phyloP scores from a whole-genome alignment of 192 early-diverging fungal species.

The Backusella tarrabulga region DNA sequence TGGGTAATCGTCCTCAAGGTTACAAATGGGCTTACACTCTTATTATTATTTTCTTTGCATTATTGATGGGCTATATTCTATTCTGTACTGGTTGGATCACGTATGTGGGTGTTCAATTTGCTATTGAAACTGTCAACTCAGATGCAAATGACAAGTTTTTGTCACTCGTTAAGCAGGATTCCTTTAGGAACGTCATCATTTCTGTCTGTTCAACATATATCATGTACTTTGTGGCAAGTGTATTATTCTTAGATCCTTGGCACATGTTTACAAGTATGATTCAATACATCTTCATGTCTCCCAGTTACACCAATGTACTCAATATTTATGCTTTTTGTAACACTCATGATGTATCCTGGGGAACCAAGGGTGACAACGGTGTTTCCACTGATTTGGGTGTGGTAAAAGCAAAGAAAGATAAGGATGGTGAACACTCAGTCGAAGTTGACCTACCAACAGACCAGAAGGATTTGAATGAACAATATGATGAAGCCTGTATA shows the following conservation, averaged over 20 bases:
- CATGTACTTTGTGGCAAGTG: slow-evolving; percentile 62
- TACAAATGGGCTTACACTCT: slow-evolving; percentile 70
- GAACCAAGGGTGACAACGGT: slow-evolving; percentile 76
- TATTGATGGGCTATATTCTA: slow-evolving; percentile 45
- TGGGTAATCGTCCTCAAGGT: slow-evolving; percentile 98
- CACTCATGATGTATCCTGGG: slow-evolving; percentile 86
- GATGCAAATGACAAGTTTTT: slow-evolving; percentile 28
- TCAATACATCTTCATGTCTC: slow-evolving; percentile 72
- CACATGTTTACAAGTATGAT: slow-evolving; percentile 73
- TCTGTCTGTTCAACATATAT: slow-evolving; percentile 65
- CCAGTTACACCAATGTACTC: slow-evolving; percentile 78
- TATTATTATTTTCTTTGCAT: slow-evolving; percentile 62
- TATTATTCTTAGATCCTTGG: slow-evolving; percentile 73
- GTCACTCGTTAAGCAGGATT: slow-evolving; percentile 35
- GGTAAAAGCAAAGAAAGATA: slow-evolving; percentile 49
- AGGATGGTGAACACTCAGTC: slow-evolving; percentile 44
- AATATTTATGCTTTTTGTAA: slow-evolving; percentile 85
- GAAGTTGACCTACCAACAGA: slow-evolving; percentile 56
- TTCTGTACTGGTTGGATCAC: slow-evolving; percentile 37
- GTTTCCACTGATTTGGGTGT: slow-evolving; percentile 48
- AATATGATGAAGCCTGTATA: slow-evolving; percentile 78
- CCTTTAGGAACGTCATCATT: slow-evolving; percentile 56
- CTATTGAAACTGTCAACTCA: slow-evolving; percentile 1
- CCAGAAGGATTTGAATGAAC: slow-evolving; percentile 74
- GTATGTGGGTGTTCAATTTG: slow-evolving; percentile 20